These are phyloP conservation scores for Lachnellula arida DNA, from an alignment of 2,329 filamentous ascomycete species.

Conservation along the genomic window DNA sequence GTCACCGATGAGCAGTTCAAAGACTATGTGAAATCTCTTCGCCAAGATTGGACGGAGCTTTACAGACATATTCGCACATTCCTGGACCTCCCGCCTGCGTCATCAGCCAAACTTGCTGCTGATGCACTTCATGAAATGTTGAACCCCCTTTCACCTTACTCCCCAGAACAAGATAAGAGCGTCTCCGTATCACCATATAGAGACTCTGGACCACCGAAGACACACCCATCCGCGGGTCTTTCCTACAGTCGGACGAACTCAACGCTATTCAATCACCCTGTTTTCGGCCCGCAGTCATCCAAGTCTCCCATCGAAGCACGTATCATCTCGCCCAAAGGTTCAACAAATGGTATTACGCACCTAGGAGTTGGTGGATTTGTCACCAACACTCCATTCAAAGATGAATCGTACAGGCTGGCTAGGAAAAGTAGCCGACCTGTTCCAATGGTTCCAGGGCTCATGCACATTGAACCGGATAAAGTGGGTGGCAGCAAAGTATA, in stretches of 20 bases:
- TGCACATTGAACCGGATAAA: conserved; percentile 26
- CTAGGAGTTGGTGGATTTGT: conserved; percentile 33
- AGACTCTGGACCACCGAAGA: conserved; percentile 48
- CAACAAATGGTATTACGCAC: conserved; percentile 26
- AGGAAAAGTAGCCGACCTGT: no score
- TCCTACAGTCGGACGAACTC: conserved; percentile 54
- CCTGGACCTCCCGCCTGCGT: conserved; percentile 47
- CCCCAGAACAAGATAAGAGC: conserved; percentile 26
- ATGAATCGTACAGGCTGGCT: conserved; percentile 7
- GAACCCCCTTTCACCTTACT: neutral
- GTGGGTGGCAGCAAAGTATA: conserved; percentile 30
- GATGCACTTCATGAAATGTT: neutral
- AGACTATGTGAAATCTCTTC: conserved; percentile 49
- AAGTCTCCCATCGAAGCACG: conserved; percentile 52
- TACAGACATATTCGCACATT: conserved; percentile 55
- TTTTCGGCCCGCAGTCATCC: conserved; percentile 52
- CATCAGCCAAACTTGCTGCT: neutral
- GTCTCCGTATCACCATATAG: conserved; percentile 38
- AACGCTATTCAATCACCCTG: conserved; percentile 53
- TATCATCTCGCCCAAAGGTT: conserved; percentile 45
- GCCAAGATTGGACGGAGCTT: conserved; percentile 46
- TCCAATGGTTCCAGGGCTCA: conserved; percentile 14
- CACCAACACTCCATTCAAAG: conserved; percentile 17
- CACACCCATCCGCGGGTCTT: conserved; percentile 61
- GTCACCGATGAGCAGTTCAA: conserved; percentile 49